A percentile compares a stretch with the other conserved stretches of the same genome.
phyloP scores from a whole-genome alignment of 768 basidiomycete genomes.

The Pulveroboletus sp. region DNA sequence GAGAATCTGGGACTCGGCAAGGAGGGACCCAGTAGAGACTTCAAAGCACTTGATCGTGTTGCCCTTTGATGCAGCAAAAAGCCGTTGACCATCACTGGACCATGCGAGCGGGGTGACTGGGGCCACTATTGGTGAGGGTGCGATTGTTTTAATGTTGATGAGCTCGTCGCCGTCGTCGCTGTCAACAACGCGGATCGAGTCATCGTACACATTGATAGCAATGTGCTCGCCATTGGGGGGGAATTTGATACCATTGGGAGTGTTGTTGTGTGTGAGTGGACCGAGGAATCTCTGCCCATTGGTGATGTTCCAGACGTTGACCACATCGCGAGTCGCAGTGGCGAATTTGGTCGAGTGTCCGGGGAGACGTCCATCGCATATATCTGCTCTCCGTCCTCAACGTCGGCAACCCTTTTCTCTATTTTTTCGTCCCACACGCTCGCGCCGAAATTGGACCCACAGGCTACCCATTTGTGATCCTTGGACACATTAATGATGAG shows the following conservation, averaged over 20 bases:
- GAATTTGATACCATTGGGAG: neutral
- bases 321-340: neutral
- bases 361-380: neutral
- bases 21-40: neutral
- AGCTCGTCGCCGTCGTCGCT: neutral
- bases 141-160: no score
- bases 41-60: neutral
- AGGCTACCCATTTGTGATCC: neutral
- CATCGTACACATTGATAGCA: neutral
- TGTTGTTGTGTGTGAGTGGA: neutral
- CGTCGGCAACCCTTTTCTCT: neutral
- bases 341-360: neutral
- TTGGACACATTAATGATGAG: no score
- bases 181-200: neutral
- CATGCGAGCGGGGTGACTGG: neutral
- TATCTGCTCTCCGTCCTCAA: neutral
- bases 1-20: neutral
- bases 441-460: neutral
- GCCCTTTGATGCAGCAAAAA: neutral
- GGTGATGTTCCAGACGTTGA: neutral
- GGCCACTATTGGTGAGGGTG: no score
- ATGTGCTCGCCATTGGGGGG: neutral
- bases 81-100: neutral
- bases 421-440: neutral
- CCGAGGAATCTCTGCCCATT: neutral